Evolutionary conservation across 1,284 basidiomycete species (phyloP).

Genomic region (Ustilago vetiveriae): DNA sequence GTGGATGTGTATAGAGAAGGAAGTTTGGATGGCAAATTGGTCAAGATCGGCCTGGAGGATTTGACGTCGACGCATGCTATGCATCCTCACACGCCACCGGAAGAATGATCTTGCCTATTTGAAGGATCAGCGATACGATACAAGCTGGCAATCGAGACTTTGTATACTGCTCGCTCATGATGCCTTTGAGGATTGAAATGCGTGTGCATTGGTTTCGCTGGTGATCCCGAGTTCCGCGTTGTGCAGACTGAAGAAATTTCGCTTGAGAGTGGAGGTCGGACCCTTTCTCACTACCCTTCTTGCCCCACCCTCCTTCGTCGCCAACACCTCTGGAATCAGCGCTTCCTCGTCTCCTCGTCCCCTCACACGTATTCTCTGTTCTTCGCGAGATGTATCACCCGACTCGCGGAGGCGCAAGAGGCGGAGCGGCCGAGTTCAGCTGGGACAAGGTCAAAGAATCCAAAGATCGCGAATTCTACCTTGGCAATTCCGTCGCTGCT

Average conservation of each 20-base stretch:
- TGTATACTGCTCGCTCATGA: too few relatives aligned
- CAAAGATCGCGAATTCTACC: slow-evolving; percentile 65
- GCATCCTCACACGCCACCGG: neutral
- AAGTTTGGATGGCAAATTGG: slow-evolving; percentile 87
- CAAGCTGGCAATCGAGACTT: too few relatives aligned
- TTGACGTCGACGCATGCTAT: slow-evolving; percentile 30
- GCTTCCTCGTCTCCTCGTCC: neutral
- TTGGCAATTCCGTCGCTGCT: slow-evolving; percentile 64
- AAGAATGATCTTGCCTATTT: too few relatives aligned
- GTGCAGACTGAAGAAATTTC: too few relatives aligned
- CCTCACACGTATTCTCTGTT: neutral
- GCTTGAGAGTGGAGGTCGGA: too few relatives aligned
- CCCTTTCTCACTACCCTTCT: too few relatives aligned
- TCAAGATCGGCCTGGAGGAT: slow-evolving; percentile 76
- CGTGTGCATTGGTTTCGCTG: too few relatives aligned
- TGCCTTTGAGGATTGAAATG: too few relatives aligned
- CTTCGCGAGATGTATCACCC: slow-evolving; percentile 19
- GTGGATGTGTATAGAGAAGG: slow-evolving; percentile 68
- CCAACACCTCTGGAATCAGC: neutral
- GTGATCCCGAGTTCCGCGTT: too few relatives aligned
- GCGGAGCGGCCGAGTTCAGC: slow-evolving; percentile 63
- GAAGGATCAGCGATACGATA: too few relatives aligned
- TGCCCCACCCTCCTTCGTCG: too few relatives aligned
- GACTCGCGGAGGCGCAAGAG: slow-evolving; percentile 58
- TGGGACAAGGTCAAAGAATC: slow-evolving; percentile 62